Conservation (phyloP, 345 rosid genomes). For the Eucalyptus lansdowneana region DNA sequence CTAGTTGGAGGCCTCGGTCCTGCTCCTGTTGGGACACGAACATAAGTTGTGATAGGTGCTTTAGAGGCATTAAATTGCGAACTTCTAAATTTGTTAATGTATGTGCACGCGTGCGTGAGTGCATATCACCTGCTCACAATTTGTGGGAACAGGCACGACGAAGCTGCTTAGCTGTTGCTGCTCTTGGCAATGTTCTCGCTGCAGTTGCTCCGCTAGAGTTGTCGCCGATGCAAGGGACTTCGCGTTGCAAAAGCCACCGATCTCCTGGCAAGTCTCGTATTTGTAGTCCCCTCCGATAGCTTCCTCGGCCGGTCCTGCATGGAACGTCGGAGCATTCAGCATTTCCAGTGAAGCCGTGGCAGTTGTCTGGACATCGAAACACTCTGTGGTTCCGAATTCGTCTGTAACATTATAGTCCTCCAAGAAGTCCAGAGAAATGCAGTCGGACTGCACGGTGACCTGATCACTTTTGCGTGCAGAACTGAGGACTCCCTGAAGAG, state of each 20-base stretch:
- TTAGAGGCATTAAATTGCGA: neutral
- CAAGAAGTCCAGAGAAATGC: slow-evolving; percentile 9
- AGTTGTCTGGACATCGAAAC: slow-evolving; percentile 5
- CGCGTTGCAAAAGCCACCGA: neutral
- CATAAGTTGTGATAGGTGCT: neutral
- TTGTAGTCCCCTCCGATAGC: neutral
- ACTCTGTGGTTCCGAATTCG: neutral
- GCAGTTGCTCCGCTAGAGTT: slow-evolving; percentile 28
- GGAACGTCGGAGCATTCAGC: slow-evolving; percentile 8
- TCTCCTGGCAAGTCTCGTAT: neutral
- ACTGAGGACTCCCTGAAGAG: slow-evolving; percentile 29
- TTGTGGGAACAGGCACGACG: slow-evolving; percentile 17
- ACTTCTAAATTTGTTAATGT: neutral
- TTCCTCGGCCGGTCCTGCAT: neutral
- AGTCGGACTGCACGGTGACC: neutral
- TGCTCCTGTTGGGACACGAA: slow-evolving; percentile 25
- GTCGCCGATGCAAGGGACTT: neutral
- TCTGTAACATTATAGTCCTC: slow-evolving; percentile 17
- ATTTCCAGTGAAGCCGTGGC: slow-evolving; percentile 12
- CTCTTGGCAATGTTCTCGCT: slow-evolving; percentile 15
- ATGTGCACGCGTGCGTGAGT: neutral
- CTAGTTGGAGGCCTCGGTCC: slow-evolving; percentile 52
- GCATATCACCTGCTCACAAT: slow-evolving; percentile 28
- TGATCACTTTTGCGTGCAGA: slow-evolving; percentile 18
- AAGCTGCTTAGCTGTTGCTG: neutral